Evolutionary conservation across 1,139 yeast genomes (phyloP).

Genomic region (Wickerhamomyces sp.): DNA sequence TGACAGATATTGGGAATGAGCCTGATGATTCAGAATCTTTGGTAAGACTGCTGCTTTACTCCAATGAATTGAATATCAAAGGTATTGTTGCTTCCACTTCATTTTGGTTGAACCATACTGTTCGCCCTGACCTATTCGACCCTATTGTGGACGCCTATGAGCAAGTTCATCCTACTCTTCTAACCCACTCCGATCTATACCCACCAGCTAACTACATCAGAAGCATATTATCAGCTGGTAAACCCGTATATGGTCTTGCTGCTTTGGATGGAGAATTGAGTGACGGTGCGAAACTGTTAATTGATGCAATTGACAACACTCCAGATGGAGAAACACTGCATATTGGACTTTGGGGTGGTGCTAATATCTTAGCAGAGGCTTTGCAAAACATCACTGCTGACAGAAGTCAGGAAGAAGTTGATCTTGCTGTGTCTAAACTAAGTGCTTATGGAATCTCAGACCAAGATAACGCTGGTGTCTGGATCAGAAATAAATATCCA

Average conservation of each 20-base stretch:
- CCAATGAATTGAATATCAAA: constrained; percentile 23
- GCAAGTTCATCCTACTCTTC: constrained; percentile 21
- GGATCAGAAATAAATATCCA: constrained; percentile 27
- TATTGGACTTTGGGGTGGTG: constrained; percentile 28
- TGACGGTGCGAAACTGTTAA: constrained; percentile 23
- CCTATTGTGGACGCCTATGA: constrained; percentile 27
- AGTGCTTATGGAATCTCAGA: constrained; percentile 26
- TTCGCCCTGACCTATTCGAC: constrained; percentile 25
- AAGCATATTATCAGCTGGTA: constrained; percentile 20
- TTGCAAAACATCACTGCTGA: constrained; percentile 17
- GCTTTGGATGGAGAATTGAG: constrained; percentile 17
- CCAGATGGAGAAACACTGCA: constrained; percentile 15
- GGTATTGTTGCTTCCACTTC: constrained; percentile 30
- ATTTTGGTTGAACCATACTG: constrained; percentile 25
- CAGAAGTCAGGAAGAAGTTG: constrained; percentile 13
- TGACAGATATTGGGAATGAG: constrained; percentile 25
- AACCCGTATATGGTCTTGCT: constrained; percentile 22
- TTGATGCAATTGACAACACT: constrained; percentile 20
- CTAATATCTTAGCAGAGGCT: constrained; percentile 27
- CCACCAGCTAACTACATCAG: constrained; percentile 24
- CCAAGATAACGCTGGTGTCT: constrained; percentile 27
- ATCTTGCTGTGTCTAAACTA: constrained; percentile 15
- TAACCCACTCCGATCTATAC: constrained; percentile 22
- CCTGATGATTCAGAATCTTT: constrained; percentile 29
- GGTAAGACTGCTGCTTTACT: constrained; percentile 25